Conservation (phyloP, 2,329 filamentous ascomycete genomes). For the Dactylellina parvicollis region DNA sequence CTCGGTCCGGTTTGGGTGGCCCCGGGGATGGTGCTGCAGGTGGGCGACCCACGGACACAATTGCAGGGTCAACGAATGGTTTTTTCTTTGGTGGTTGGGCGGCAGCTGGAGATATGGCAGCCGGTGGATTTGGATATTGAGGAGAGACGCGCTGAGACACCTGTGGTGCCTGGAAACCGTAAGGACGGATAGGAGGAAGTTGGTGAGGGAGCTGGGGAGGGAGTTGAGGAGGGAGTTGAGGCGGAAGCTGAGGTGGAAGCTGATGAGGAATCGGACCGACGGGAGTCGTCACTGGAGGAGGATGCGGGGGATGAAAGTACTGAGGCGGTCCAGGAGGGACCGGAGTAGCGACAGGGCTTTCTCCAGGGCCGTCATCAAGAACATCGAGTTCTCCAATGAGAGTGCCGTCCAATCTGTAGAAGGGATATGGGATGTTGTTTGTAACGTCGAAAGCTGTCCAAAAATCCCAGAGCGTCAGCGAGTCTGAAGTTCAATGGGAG, state of each 20-base stretch:
- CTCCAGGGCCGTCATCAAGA: conserved; percentile 58
- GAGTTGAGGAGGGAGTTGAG: conserved; percentile 3
- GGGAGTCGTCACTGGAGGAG: conserved; percentile 26
- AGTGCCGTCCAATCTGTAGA: conserved; percentile 69
- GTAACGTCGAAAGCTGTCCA: conserved; percentile 66
- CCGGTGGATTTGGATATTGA: conserved; percentile 8
- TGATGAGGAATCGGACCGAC: conserved; percentile 3
- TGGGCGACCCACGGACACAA: conserved; percentile 56
- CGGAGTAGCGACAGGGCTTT: conserved; percentile 46
- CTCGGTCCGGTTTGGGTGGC: conserved; percentile 17
- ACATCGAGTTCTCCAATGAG: conserved; percentile 71
- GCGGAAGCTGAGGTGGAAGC: conserved; percentile 9
- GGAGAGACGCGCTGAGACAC: conserved; percentile 37
- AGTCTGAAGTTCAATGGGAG: background rate
- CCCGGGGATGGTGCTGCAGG: conserved; percentile 22
- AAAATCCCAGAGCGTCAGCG: conserved; percentile 62
- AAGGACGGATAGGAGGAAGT: conserved; percentile 9
- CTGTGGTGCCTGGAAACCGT: conserved; percentile 28
- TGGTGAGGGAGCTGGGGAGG: conserved; percentile 6
- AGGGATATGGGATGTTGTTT: conserved; percentile 66
- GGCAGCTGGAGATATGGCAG: conserved; percentile 28
- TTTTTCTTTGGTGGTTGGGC: conserved; percentile 40
- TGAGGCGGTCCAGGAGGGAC: conserved; percentile 17
- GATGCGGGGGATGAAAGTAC: conserved; percentile 26
- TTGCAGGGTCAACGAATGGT: conserved; percentile 57